Evolutionary conservation across 371 early-diverging fungal genomes (phyloP).

Genomic region (Mucor velutinosus): DNA sequence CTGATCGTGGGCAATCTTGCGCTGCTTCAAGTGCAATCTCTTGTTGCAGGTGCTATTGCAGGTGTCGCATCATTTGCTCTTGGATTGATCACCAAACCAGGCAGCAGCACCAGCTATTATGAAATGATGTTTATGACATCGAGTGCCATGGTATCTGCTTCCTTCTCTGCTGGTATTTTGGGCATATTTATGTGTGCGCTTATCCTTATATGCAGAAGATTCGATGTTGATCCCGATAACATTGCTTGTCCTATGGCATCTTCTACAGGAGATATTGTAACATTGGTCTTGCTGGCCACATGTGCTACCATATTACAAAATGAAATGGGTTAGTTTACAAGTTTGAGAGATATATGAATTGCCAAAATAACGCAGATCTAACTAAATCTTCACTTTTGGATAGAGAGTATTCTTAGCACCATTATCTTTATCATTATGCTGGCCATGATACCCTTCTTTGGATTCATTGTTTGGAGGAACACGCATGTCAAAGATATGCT

Average conservation of each 20-base stretch:
- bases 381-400: neutral
- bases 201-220: slow-evolving; percentile 62
- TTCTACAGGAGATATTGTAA: slow-evolving; percentile 74
- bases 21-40: slow-evolving; percentile 69
- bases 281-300: slow-evolving; percentile 61
- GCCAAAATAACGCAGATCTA: neutral
- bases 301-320: slow-evolving; percentile 48
- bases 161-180: slow-evolving; percentile 71
- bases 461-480: slow-evolving; percentile 59
- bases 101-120: slow-evolving; percentile 40
- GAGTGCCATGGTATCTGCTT: slow-evolving; percentile 69
- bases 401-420: slow-evolving; percentile 54
- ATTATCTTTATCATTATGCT: slow-evolving; percentile 49
- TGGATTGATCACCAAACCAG: slow-evolving; percentile 59
- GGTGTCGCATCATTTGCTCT: slow-evolving; percentile 68
- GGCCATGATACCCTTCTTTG: slow-evolving; percentile 56
- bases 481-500: slow-evolving; percentile 66
- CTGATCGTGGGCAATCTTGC: slow-evolving; percentile 70
- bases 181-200: slow-evolving; percentile 73
- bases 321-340: slow-evolving; percentile 39
- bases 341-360: slow-evolving; percentile 8
- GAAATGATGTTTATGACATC: slow-evolving; percentile 72
- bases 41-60: slow-evolving; percentile 70
- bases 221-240: slow-evolving; percentile 77
- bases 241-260: slow-evolving; percentile 75